Evolutionary conservation across 805 yeast species (phyloP).

Genomic region (Saccharomycopsis olivae): DNA sequence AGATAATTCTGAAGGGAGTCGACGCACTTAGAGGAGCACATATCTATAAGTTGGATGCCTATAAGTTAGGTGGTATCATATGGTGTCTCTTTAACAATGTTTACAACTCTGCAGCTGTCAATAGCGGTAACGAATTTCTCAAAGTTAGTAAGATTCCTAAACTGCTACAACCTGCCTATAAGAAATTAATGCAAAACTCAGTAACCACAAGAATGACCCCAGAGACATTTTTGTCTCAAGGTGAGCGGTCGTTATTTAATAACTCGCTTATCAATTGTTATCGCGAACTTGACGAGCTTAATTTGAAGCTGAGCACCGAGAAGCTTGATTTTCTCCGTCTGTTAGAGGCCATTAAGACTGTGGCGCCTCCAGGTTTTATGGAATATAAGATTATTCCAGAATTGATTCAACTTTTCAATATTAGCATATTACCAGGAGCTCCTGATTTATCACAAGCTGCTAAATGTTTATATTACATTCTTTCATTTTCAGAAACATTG

Average conservation of each 20-base stretch:
- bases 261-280: constrained; percentile 43
- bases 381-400: constrained; percentile 64
- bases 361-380: constrained; percentile 42
- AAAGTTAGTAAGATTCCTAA: constrained; percentile 27
- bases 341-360: constrained; percentile 26
- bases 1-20: constrained; percentile 35
- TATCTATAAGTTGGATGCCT: constrained; percentile 51
- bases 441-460: constrained; percentile 22
- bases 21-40: constrained; percentile 25
- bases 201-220: constrained; percentile 24
- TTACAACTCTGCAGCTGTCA: constrained; percentile 12
- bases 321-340: constrained; percentile 37
- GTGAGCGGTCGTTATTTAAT: constrained; percentile 25
- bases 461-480: constrained; percentile 22
- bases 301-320: constrained; percentile 41
- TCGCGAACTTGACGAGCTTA: constrained; percentile 43
- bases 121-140: neutral
- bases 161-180: constrained; percentile 27
- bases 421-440: constrained; percentile 11
- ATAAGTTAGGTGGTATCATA: constrained; percentile 48
- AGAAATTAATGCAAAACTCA: constrained; percentile 30
- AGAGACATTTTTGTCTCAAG: constrained; percentile 27
- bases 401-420: constrained; percentile 36
- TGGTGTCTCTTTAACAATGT: constrained; percentile 31
- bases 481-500: constrained; percentile 24